Evolutionary conservation across 768 basidiomycete genomes (phyloP), one percentile per base, ranked within the genome.

Genomic region (Boletellus ananiceps): DNA sequence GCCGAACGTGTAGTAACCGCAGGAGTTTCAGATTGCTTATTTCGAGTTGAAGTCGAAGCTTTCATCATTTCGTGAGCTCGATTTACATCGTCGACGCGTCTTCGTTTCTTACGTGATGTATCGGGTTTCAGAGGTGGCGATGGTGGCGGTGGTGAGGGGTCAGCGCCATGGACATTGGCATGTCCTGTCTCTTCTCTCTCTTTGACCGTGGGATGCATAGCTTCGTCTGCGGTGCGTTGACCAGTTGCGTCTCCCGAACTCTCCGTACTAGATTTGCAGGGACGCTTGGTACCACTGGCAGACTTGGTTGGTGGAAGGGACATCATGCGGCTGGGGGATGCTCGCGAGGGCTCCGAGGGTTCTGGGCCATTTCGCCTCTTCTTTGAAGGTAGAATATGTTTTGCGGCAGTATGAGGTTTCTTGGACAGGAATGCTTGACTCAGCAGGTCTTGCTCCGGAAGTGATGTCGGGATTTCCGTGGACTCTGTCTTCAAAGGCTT

Each of bases 381-480:
- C 48, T 52, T 58, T 15, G 44, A 38, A 45, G 53, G 35, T 25
- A 19, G 44, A 9, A 45, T 16, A 18, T 45, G 50, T 15, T 43
- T 43, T 19, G 40, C 25, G 40, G 44, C 23, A 18, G 31, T 35
- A 40, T 51, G 58, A 33, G 44, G 46, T 33, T 50, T 52, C 29
- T 14, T 48, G 31, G 46, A 46, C 38, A 56, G 47, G 11, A 34
- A 40, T 6, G 50, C 23, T n/a, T 58, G 51, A 15, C 29, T 38
- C 14, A 55, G 57, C 31, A 61, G 57, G 37, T 81, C 79, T 59
- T 83, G 77, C 34, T 77, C 75, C 3, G 83, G 81, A 38, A 79
- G 67, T 15, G 84, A 86, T 0, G 83, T 83, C 6, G 82, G 82
- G 12, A 84, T 64, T 46, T 74, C 67, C 8, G 57, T 60, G 40